A percentile compares a stretch with the other conserved stretches of the same genome.
Evolutionary conservation across 768 basidiomycete genomes (phyloP).

Genomic region (Termitomyces sp.): DNA sequence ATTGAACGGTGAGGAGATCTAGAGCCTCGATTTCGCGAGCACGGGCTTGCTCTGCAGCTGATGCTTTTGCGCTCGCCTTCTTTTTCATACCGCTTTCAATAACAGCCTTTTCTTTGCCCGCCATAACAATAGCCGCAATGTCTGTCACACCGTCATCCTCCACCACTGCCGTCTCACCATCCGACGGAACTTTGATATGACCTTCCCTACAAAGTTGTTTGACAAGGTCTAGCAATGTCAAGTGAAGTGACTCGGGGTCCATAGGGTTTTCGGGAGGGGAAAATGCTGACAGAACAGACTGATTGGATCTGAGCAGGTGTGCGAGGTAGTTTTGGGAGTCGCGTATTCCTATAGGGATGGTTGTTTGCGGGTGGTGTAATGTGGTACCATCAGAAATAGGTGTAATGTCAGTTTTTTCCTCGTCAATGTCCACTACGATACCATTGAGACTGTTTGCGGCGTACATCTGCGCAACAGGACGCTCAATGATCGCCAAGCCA

Average conservation of each 20-base stretch:
- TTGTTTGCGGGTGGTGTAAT: constrained; percentile 44
- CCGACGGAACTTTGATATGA: constrained; percentile 66
- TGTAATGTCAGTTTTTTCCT: constrained; percentile 69
- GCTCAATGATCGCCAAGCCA: constrained; percentile 73
- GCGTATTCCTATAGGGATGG: constrained; percentile 58
- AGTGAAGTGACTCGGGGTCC: constrained; percentile 40
- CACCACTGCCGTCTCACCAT: constrained; percentile 56
- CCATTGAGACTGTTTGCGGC: constrained; percentile 67
- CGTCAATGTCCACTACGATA: constrained; percentile 77
- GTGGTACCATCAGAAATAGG: constrained; percentile 73
- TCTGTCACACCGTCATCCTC: constrained; percentile 88
- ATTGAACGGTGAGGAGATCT: constrained; percentile 74
- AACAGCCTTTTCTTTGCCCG: constrained; percentile 86
- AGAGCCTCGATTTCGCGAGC: constrained; percentile 79
- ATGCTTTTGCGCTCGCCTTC: constrained; percentile 62
- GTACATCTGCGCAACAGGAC: constrained; percentile 81
- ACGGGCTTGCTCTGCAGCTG: constrained; percentile 75
- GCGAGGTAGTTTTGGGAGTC: constrained; percentile 78
- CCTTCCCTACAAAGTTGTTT: constrained; percentile 58
- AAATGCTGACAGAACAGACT: constrained; percentile 51
- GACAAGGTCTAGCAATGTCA: constrained; percentile 57
- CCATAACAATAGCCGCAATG: constrained; percentile 84
- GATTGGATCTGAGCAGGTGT: constrained; percentile 63
- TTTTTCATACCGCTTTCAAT: constrained; percentile 84
- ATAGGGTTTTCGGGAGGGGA: constrained; percentile 46